Evolutionary conservation across 2,329 filamentous ascomycete species (phyloP), one percentile per base, ranked within the genome.

Genomic region (Cytospora paraplurivora): DNA sequence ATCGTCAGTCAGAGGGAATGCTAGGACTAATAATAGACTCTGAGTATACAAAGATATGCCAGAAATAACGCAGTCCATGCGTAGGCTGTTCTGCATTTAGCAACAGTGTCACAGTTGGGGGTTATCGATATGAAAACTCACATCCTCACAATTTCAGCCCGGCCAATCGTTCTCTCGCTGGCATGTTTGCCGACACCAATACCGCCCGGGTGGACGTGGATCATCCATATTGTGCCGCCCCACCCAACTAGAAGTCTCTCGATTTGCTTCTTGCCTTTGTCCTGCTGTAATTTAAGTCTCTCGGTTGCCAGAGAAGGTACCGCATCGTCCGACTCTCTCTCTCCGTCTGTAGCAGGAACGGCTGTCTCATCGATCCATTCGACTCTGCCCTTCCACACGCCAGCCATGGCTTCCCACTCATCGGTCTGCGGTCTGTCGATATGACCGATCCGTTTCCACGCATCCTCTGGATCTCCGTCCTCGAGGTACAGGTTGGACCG

Each of bases 31-130:
- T 76, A 99, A 84, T 69, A 97, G 83, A 73, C 87, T 95, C 74
- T 92, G 92, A 74, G 93, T 97, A 87, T 97, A 98, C 77, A 99
- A 84, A 68, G 94, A 96, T 76, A 99, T 90, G 72, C 95, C 95
- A 74, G 95, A 97, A 81, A 99, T 92, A 75, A 97, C 93, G 81
- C 95, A 98, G 79, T 99, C 95, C 77, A 95, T 96, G 72, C 93
- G 91, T 77, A 98, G 85, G 77, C 90, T 93, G 68, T 19, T 33
- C 33, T 57, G 67, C n/a, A 32, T 73, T 77, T 69, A 77, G 74
- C 52, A 50, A 32, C 7, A 57, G 6, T 50, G 13, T 21, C 17
- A n/a, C 2, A 4, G 1, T 19, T 2, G 6, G 32, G 11, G 13
- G 11, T 7, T 19, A 3, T 13, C 3, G 19, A 4, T 1, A 7